These are phyloP conservation scores for Tricholoma flavovirens DNA, from an alignment of 768 basidiomycete genomes.

Conservation along the genomic window DNA sequence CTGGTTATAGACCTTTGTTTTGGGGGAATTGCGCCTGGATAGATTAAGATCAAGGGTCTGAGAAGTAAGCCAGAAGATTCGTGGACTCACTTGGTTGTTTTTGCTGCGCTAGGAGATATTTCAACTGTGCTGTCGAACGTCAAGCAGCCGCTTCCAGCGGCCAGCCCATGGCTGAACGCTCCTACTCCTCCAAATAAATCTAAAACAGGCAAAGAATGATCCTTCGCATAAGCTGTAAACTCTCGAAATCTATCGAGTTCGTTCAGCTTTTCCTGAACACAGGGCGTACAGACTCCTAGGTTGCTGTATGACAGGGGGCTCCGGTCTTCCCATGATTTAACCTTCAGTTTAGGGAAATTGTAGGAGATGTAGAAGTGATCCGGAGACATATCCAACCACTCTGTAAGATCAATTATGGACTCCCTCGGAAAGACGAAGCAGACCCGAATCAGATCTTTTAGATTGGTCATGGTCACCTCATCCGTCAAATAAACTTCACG, in stretches of 20 bases:
- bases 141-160: conserved; percentile 45
- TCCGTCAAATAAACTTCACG: conserved; percentile 59
- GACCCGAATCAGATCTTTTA: conserved; percentile 38
- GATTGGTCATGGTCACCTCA: conserved; percentile 27
- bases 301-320: conserved; percentile 26
- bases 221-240: conserved; percentile 28
- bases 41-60: conserved; percentile 4
- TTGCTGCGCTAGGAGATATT: conserved; percentile 69
- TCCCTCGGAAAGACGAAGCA: conserved; percentile 42
- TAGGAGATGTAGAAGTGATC: conserved; percentile 56
- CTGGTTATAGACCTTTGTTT: conserved; percentile 58
- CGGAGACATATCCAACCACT: conserved; percentile 49
- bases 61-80: background rate
- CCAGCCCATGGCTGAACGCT: conserved; percentile 57
- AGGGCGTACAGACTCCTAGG: conserved; percentile 42
- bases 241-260: conserved; percentile 21
- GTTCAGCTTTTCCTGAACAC: conserved; percentile 30
- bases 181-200: conserved; percentile 53
- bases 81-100: conserved; percentile 49
- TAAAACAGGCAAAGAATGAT: conserved; percentile 26
- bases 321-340: conserved; percentile 33
- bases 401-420: conserved; percentile 23
- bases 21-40: conserved; percentile 46
- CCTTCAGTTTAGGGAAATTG: conserved; percentile 36
- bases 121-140: conserved; percentile 64